Base-by-base conservation (phyloP, 2,329 filamentous ascomycete genomes). In the Fusarium lateritium region DNA sequence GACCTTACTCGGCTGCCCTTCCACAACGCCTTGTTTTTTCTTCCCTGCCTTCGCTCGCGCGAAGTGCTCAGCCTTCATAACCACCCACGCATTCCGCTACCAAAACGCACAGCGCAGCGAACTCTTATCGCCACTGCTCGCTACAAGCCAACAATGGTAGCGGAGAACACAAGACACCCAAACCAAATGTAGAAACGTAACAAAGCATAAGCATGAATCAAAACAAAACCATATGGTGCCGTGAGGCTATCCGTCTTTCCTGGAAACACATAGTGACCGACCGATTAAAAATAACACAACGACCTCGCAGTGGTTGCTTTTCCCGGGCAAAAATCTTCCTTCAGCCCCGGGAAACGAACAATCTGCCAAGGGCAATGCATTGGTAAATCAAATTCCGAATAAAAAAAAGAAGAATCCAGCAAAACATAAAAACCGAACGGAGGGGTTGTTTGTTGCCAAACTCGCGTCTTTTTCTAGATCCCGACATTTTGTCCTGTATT, bases 211-310 rank as follows among this genome's bases (percentile, higher is more conserved):
- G 36, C 69, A 57, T 67, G 54, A 70, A 63, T 51, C 53, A 74
- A 75, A 67, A 71, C 58, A 65, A 62, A 75, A 75, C 61, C 72
- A 56, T 74, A 69, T 73, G 73, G 69, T 77, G 79, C 79, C 79
- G 79, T 77, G 79, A 80, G 79, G 79, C 79, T 76, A 74, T 75
- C 77, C 76, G 73, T 80, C 78, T 79, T 79, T 74, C 73, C 75
- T 76, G 70, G 61, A 70, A 73, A 71, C 68, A 75, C 65, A 69
- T 34, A 61, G 73, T 71, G 69, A 68, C 71, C 71, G 66, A 70
- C 70, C 71, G 66, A 73, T 73, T 73, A 69, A 71, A 65, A 73
- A 69, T 39, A 55, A 56, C 54, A 63, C 66, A 69, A 61, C 60
- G 44, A 54, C 62, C 44, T 62, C 42, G 44, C 39, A 63, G 59